A percentile compares a stretch with the other conserved stretches of the same genome.
Evolutionary conservation across 2,329 filamentous ascomycete genomes (phyloP).

Genomic region (Alternaria hordeiaustralica): DNA sequence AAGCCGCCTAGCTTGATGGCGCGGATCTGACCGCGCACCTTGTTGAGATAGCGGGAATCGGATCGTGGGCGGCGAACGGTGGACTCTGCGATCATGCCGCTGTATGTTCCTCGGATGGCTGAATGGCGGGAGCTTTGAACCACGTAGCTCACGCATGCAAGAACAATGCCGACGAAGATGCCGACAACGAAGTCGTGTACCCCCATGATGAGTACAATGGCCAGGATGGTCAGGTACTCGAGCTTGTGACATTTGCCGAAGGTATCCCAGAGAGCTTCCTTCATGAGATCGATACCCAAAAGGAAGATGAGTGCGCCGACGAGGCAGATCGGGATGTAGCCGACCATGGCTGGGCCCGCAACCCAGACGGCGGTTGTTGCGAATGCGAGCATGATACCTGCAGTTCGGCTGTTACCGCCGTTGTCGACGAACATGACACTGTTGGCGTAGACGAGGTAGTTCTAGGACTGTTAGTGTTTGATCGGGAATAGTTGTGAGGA

Average conservation of each 20-base stretch:
- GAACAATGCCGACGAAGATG: slow-evolving; percentile 86
- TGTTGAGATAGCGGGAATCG: slow-evolving; percentile 83
- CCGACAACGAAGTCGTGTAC: slow-evolving; percentile 95
- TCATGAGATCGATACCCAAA: slow-evolving; percentile 87
- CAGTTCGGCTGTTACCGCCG: slow-evolving; percentile 84
- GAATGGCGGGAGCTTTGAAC: slow-evolving; percentile 90
- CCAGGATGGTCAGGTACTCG: slow-evolving; percentile 87
- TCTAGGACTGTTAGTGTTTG: slow-evolving; percentile 57
- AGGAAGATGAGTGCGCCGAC: slow-evolving; percentile 95
- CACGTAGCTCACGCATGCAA: slow-evolving; percentile 90
- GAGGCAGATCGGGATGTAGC: slow-evolving; percentile 95
- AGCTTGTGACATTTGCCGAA: slow-evolving; percentile 84
- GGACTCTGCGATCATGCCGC: slow-evolving; percentile 85
- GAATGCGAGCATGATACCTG: slow-evolving; percentile 81
- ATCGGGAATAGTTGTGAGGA: fast-evolving
- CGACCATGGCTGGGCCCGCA: slow-evolving; percentile 85
- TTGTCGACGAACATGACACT: slow-evolving; percentile 96
- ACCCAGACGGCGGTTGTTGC: slow-evolving; percentile 84
- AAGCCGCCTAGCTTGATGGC: slow-evolving; percentile 92
- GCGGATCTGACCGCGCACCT: slow-evolving; percentile 86
- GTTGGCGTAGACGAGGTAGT: slow-evolving; percentile 97
- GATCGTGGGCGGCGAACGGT: slow-evolving; percentile 90
- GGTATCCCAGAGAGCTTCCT: slow-evolving; percentile 87
- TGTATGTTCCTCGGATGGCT: slow-evolving; percentile 88
- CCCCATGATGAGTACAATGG: slow-evolving; percentile 94